phyloP scores from a whole-genome alignment of 1,284 basidiomycete genomes.

The Apiotrichum laibachii region DNA sequence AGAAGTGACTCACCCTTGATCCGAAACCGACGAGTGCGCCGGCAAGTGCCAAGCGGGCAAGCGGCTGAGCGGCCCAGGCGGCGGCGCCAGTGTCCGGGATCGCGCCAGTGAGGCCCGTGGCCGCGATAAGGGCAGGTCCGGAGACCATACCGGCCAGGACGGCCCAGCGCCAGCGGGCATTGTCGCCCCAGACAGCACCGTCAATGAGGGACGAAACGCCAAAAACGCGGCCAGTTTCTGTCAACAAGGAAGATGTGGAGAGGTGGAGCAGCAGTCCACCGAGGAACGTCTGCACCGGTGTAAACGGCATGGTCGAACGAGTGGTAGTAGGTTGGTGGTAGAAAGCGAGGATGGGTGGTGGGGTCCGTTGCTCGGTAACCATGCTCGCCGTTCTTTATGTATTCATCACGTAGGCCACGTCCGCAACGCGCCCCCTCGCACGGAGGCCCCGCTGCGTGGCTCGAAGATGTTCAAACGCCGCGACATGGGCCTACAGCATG shows the following conservation, averaged over 20 bases:
- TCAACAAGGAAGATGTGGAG: slow-evolving; percentile 58
- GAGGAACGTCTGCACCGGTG: slow-evolving; percentile 61
- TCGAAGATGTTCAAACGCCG: too few species aligned
- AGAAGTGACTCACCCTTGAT: slow-evolving; percentile 54
- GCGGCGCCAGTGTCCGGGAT: slow-evolving; percentile 56
- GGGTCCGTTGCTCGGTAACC: too few species aligned
- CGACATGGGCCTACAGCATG: too few species aligned
- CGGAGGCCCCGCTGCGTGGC: too few species aligned
- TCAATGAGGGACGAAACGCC: slow-evolving; percentile 66
- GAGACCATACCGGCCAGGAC: slow-evolving; percentile 38
- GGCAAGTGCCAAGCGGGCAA: slow-evolving; percentile 53
- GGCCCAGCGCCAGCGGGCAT: slow-evolving; percentile 46
- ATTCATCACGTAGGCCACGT: too few species aligned
- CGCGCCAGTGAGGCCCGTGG: slow-evolving; percentile 42
- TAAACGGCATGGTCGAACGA: slow-evolving; percentile 36
- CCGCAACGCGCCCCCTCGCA: too few species aligned
- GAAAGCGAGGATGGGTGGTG: not conserved
- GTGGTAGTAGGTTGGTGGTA: not conserved
- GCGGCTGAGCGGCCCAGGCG: slow-evolving; percentile 36
- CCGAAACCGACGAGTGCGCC: slow-evolving; percentile 65
- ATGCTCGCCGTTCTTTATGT: too few species aligned
- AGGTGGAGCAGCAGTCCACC: slow-evolving; percentile 62
- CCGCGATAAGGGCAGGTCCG: slow-evolving; percentile 30
- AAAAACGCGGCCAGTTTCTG: slow-evolving; percentile 61
- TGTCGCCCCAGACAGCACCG: slow-evolving; percentile 56